Evolutionary conservation across 495 filamentous ascomycete genomes (phyloP).

Genomic region (Xanthoparmelia taractica): DNA sequence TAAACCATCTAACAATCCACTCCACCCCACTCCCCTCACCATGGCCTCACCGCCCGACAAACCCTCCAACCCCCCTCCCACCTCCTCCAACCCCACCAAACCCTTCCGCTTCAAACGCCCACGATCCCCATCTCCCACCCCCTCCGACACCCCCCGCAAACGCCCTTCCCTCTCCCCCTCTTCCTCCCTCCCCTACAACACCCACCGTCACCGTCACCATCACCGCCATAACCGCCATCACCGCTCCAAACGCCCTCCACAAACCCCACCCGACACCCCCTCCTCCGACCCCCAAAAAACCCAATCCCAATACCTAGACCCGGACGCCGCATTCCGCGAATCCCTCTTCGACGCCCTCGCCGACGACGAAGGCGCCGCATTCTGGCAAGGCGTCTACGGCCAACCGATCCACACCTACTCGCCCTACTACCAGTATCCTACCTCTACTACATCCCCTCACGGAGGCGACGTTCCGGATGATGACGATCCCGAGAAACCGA

Average conservation of each 20-base stretch:
- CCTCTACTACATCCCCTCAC: conserved; percentile 28
- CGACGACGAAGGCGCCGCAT: conserved; percentile 91
- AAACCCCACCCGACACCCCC: conserved; percentile 23
- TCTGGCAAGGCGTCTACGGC: conserved; percentile 91
- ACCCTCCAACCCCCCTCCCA: neutral
- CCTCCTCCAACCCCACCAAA: conserved; percentile 22
- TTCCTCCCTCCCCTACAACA: neutral
- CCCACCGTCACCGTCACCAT: conserved; percentile 26
- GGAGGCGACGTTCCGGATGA: conserved; percentile 21
- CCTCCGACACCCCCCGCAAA: neutral
- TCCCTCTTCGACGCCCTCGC: conserved; percentile 98
- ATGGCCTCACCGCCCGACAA: conserved; percentile 22
- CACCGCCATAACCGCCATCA: conserved; percentile 34
- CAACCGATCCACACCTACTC: conserved; percentile 75
- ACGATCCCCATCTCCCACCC: conserved; percentile 4
- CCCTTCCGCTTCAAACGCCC: conserved; percentile 24
- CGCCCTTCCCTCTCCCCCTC: neutral
- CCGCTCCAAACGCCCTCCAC: conserved; percentile 22
- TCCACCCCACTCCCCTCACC: neutral
- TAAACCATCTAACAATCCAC: too few relatives aligned
- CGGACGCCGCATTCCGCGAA: conserved; percentile 75
- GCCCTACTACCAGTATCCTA: conserved; percentile 30
- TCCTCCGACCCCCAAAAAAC: conserved; percentile 20
- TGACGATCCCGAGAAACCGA: conserved; percentile 38
- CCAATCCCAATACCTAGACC: conserved; percentile 34